These are phyloP conservation scores for Rhodotorula toruloides DNA, from an alignment of 768 basidiomycete genomes.

Conservation along the genomic window DNA sequence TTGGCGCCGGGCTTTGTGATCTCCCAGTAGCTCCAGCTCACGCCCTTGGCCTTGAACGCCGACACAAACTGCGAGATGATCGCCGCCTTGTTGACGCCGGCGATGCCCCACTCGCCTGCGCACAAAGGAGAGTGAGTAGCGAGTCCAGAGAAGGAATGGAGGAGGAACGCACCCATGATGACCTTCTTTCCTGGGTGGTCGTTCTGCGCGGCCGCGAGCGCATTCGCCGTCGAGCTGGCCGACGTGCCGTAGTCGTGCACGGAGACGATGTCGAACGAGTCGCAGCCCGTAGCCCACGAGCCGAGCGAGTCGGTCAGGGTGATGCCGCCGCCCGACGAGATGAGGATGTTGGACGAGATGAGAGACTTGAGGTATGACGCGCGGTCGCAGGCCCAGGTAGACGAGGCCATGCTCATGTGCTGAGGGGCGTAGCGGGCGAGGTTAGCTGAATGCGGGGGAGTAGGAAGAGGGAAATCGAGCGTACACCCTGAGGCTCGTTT, in stretches of 20 bases:
- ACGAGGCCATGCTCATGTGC: constrained; percentile 38
- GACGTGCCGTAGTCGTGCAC: constrained; percentile 44
- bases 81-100: constrained; percentile 39
- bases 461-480: not conserved
- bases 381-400: constrained; percentile 43
- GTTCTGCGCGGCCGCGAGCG: constrained; percentile 26
- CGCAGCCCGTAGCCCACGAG: constrained; percentile 41
- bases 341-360: constrained; percentile 35
- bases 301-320: constrained; percentile 33
- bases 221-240: constrained; percentile 16
- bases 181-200: constrained; percentile 32
- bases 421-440: not conserved
- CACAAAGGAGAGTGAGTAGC: not conserved
- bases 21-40: constrained; percentile 42
- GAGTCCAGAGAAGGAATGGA: not conserved
- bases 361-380: constrained; percentile 34
- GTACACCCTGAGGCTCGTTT: constrained; percentile 41
- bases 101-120: constrained; percentile 42
- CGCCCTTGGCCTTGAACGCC: constrained; percentile 30
- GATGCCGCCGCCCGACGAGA: constrained; percentile 43
- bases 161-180: constrained; percentile 31
- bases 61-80: constrained; percentile 33
- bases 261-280: constrained; percentile 40
- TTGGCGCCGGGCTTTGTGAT: constrained; percentile 39
- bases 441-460: not conserved